Percentiles rank a stretch among this genome's conserved stretches.
These are phyloP conservation scores for Cladobotryum protrusum DNA, from an alignment of 2,329 filamentous ascomycete species.

Conservation along the genomic window DNA sequence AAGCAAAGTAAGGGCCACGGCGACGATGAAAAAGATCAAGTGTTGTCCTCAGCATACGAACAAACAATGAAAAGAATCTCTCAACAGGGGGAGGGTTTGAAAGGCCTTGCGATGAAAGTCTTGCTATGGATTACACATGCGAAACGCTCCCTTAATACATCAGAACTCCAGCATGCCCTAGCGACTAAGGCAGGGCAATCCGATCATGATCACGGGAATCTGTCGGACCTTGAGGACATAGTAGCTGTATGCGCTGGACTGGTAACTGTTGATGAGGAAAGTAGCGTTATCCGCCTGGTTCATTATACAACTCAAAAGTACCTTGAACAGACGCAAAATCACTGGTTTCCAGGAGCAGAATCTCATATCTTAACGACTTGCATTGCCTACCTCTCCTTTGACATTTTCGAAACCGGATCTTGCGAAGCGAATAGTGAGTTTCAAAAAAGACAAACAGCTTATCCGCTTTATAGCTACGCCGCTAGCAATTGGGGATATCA, in stretches of 20 bases:
- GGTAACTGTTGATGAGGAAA: slow-evolving; percentile 32
- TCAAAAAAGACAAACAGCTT: background rate
- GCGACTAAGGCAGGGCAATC: slow-evolving; percentile 23
- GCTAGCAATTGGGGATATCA: slow-evolving; percentile 12
- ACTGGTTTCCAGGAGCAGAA: background rate
- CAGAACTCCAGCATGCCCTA: slow-evolving; percentile 35
- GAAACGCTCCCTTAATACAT: slow-evolving; percentile 23
- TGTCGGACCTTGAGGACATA: slow-evolving; percentile 25
- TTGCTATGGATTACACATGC: slow-evolving; percentile 35
- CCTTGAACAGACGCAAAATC: background rate
- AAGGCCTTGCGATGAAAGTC: slow-evolving; percentile 15
- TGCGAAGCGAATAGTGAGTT: background rate
- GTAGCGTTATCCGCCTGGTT: slow-evolving; percentile 30
- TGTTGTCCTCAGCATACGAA: slow-evolving; percentile 28
- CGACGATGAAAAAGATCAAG: slow-evolving; percentile 21
- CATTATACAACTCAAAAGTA: slow-evolving; percentile 3
- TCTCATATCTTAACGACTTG: background rate
- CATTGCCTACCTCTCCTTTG: background rate
- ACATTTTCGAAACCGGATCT: background rate
- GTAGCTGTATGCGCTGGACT: slow-evolving; percentile 33
- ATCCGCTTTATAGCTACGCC: slow-evolving; percentile 11
- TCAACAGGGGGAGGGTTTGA: slow-evolving; percentile 23
- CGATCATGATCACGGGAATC: slow-evolving; percentile 28
- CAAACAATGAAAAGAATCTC: slow-evolving; percentile 35
- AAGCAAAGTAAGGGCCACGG: background rate